phyloP scores from a whole-genome alignment of 139 green algal species.

The Raphidocelis subcapitata region DNA sequence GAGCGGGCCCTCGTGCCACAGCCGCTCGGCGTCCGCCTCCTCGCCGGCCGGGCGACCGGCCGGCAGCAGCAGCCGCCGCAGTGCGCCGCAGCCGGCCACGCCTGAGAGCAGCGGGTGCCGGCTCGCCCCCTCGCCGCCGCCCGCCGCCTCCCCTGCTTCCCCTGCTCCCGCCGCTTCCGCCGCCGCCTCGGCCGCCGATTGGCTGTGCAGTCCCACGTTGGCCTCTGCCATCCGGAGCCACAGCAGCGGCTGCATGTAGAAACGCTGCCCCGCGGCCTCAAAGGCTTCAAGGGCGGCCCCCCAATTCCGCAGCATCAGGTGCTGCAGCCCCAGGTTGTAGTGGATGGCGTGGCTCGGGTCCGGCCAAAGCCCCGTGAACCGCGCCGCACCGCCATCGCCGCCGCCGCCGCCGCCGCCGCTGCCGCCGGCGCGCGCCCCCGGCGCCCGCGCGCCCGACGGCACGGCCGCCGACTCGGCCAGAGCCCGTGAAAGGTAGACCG shows the following conservation, averaged over 20 bases:
- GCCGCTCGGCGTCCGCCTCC: not conserved
- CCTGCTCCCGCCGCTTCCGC: not conserved
- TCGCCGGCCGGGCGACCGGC: not conserved
- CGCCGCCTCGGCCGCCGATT: not conserved
- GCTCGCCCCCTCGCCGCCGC: not conserved
- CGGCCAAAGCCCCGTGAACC: not conserved
- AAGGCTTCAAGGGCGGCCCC: conserved; percentile 28
- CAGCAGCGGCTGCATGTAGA: conserved; percentile 23
- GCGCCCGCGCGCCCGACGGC: not conserved
- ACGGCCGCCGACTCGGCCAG: conserved; percentile 3
- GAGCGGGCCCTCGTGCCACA: not conserved
- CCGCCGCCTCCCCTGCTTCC: not conserved
- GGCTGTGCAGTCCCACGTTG: conserved; percentile 14
- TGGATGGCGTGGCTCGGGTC: conserved; percentile 20
- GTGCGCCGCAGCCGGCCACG: not conserved
- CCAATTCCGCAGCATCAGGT: conserved; percentile 36
- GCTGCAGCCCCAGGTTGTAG: conserved; percentile 49
- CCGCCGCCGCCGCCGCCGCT: not conserved
- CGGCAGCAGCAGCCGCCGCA: not conserved
- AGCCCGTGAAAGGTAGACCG: conserved; percentile 26
- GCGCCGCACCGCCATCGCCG: not conserved
- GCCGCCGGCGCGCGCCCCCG: not conserved
- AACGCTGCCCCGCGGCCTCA: conserved; percentile 19
- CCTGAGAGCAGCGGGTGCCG: conserved; percentile 7
- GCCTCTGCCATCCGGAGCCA: conserved; percentile 39